phyloP scores from a whole-genome alignment of 1,284 basidiomycete species.

The Sporisorium iseilematis-ciliati region DNA sequence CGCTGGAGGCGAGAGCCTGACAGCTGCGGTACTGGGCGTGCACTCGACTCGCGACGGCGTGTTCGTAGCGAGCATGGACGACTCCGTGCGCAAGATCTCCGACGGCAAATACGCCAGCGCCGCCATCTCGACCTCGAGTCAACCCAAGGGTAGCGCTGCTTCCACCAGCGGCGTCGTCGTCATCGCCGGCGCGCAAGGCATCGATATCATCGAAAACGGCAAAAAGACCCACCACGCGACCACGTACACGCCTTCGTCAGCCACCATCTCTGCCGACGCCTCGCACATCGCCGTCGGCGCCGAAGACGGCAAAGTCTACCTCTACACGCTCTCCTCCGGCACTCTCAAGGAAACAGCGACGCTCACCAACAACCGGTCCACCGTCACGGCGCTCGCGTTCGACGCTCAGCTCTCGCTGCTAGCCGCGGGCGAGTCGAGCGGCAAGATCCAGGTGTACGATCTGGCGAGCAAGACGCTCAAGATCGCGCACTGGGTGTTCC shows the following conservation, averaged over 20 bases:
- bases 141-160: slow-evolving; percentile 75
- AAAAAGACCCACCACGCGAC: slow-evolving; percentile 40
- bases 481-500: slow-evolving; percentile 80
- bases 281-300: slow-evolving; percentile 79
- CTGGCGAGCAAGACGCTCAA: slow-evolving; percentile 70
- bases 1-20: slow-evolving; percentile 77
- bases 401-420: slow-evolving; percentile 81
- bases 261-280: slow-evolving; percentile 73
- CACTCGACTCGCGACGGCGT: slow-evolving; percentile 41
- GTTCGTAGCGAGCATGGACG: slow-evolving; percentile 54
- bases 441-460: slow-evolving; percentile 84
- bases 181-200: slow-evolving; percentile 76
- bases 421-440: slow-evolving; percentile 78
- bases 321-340: slow-evolving; percentile 39
- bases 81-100: slow-evolving; percentile 44
- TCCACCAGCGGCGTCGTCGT: slow-evolving; percentile 73
- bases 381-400: slow-evolving; percentile 82
- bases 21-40: slow-evolving; percentile 79
- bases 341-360: slow-evolving; percentile 55
- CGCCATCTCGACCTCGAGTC: slow-evolving; percentile 72
- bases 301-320: slow-evolving; percentile 69
- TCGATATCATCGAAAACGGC: slow-evolving; percentile 74
- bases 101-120: slow-evolving; percentile 29
- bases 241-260: slow-evolving; percentile 53
- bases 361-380: slow-evolving; percentile 75